These are phyloP conservation scores for Aegilops speltoides DNA, from an alignment of 176 grass and related monocot species.

Conservation along the genomic window DNA sequence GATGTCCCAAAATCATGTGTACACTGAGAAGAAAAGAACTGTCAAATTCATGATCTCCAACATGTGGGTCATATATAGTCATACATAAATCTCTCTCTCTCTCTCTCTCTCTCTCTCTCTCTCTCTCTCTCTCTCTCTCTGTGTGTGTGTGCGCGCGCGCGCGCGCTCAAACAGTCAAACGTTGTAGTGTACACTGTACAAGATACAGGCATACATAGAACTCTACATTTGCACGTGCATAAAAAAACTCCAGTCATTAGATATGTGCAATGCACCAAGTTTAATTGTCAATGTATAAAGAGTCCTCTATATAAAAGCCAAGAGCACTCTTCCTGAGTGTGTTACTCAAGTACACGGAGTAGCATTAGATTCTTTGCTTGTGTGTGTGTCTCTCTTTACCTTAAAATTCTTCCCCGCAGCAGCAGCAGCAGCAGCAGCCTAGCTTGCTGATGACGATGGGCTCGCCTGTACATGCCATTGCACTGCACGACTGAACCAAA, in stretches of 20 bases:
- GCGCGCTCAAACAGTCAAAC: not conserved
- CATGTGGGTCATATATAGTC: constrained; percentile 35
- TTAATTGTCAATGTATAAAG: not conserved
- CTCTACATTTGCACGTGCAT: not conserved
- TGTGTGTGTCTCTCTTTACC: not conserved
- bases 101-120: not conserved
- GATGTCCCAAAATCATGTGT: constrained; percentile 24
- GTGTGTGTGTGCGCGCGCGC: too few species aligned
- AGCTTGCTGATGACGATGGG: not conserved
- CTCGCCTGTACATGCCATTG: constrained; percentile 27
- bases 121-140: not conserved
- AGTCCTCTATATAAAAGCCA: not conserved
- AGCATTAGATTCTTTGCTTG: constrained; percentile 39
- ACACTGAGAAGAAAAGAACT: not conserved
- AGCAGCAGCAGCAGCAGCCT: too few species aligned
- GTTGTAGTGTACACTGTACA: not conserved
- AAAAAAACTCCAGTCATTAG: not conserved
- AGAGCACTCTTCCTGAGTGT: not conserved
- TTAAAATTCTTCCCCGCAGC: not conserved
- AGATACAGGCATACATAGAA: not conserved
- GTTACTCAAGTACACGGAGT: not conserved
- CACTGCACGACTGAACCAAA: constrained; percentile 38
- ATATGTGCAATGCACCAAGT: not conserved
- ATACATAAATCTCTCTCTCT: not conserved
- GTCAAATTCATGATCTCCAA: constrained; percentile 21